These are phyloP conservation scores for Capronia epimyces DNA, from an alignment of 2,329 filamentous ascomycete genomes.

Conservation along the genomic window DNA sequence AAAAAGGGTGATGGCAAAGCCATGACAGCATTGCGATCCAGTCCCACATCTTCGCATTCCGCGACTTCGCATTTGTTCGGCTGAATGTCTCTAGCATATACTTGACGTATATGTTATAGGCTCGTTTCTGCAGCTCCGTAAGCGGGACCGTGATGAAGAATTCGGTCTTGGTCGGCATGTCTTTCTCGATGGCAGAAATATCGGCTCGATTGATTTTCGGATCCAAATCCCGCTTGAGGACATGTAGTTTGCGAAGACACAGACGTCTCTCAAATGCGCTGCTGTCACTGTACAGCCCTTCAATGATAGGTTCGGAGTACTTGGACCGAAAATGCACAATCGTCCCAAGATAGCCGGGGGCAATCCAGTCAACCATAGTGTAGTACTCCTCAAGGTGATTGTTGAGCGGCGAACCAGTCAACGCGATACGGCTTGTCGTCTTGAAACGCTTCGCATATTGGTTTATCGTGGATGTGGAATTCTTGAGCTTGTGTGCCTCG, in stretches of 20 bases:
- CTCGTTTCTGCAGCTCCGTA: constrained; percentile 56
- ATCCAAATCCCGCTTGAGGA: constrained; percentile 64
- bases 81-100: constrained; percentile 36
- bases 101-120: constrained; percentile 55
- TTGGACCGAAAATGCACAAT: constrained; percentile 61
- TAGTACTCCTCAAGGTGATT: constrained; percentile 83
- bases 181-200: constrained; percentile 59
- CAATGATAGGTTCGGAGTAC: constrained; percentile 68
- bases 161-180: constrained; percentile 70
- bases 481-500: constrained; percentile 78
- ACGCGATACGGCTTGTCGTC: constrained; percentile 67
- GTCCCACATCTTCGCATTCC: constrained; percentile 46
- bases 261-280: constrained; percentile 49
- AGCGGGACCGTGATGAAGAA: constrained; percentile 73
- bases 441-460: constrained; percentile 54
- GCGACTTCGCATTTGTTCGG: constrained; percentile 30
- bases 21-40: constrained; percentile 51
- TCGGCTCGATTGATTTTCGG: constrained; percentile 75
- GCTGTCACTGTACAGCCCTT: constrained; percentile 65
- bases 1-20: constrained; percentile 55
- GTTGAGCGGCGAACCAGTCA: constrained; percentile 80
- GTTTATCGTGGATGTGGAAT: constrained; percentile 50
- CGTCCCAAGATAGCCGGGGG: constrained; percentile 69
- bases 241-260: constrained; percentile 61
- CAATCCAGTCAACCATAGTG: constrained; percentile 82